Base-by-base conservation (phyloP, 2,329 filamentous ascomycete species). In the Parafenestella ontariensis region DNA sequence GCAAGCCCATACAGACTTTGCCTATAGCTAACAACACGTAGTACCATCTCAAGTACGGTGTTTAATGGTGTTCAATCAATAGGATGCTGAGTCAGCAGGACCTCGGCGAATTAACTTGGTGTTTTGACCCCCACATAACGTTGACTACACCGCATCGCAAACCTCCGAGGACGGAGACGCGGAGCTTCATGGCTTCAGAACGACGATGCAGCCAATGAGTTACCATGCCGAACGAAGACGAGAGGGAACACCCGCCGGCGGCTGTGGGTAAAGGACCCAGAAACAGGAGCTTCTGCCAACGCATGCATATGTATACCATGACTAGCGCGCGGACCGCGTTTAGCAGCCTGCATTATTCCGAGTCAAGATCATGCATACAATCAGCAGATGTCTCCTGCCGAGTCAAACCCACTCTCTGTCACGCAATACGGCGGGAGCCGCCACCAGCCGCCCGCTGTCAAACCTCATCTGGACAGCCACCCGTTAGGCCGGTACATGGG, bases 301-400 rank as follows among this genome's bases (percentile, higher is more conserved):
- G 46, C 46, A 49, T 49, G 28, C 46, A 42, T 49, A 41, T 21
- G 17, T 11, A 36, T 23, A 20, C 46, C 21, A 43, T 41, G 17
- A 26, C 46, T 49, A 49, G 37, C 46, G 46, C 46, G 46, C 46
- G 36, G 28, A n/a, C 46, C 46, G 46, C 46, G 46, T 41, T 20
- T 49, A 28, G 4, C 37, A 31, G 2, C 37, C 17, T 36, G 46
- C 26, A 49, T 42, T 28, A 10, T 15, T 33, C 26, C 46, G 46
- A 49, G 46, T 42, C 39, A 49, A 20, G 13, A 21, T 3, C 20
- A 15, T 42, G 26, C 37, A 33, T 31, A 20, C 20, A 15, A 23
- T 37, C 15, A 31, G 46, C 46, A 42, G n/a, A 15, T 21, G 2
- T 26, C 15, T 42, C 13, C 26, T 49, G 36, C 46, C 24, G 26